Percentiles rank a stretch among this genome's conserved stretches.
phyloP scores from a whole-genome alignment of 2,329 filamentous ascomycete species.

The Neofusicoccum sp. region DNA sequence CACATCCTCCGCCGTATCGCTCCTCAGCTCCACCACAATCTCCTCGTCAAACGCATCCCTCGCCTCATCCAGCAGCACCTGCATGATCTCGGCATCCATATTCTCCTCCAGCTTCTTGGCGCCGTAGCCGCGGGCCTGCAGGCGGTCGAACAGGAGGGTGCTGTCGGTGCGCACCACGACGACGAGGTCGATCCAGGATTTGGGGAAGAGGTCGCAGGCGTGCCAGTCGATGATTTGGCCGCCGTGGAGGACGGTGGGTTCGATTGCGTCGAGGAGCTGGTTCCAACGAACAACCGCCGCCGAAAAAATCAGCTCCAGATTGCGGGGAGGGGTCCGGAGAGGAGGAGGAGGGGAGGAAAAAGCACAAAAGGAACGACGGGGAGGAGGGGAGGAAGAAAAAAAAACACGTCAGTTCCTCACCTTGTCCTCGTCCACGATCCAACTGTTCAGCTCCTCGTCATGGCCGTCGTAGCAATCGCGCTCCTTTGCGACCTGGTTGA shows the following conservation, averaged over 20 bases:
- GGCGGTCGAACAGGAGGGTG: conserved; percentile 76
- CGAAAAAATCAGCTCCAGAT: too few species aligned
- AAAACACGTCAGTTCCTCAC: conserved; percentile 44
- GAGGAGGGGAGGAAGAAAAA: conserved; percentile 19
- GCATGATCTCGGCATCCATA: conserved; percentile 95
- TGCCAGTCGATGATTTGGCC: conserved; percentile 97
- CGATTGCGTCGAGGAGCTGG: conserved; percentile 82
- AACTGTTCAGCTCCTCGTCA: conserved; percentile 80
- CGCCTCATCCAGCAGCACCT: conserved; percentile 87
- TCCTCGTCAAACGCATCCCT: conserved; percentile 80
- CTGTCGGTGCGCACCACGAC: conserved; percentile 85
- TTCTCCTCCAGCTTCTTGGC: conserved; percentile 93
- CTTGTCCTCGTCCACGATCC: conserved; percentile 97
- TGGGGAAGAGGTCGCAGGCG: conserved; percentile 91
- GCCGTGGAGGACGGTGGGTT: conserved; percentile 69
- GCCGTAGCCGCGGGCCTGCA: conserved; percentile 74
- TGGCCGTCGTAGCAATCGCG: conserved; percentile 82
- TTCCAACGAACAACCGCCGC: too few species aligned
- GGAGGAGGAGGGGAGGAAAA: too few species aligned
- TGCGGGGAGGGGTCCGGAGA: too few species aligned
- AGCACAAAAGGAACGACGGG: background rate
- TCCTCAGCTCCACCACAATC: conserved; percentile 84
- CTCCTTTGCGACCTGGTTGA: conserved; percentile 92
- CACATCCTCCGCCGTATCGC: conserved; percentile 78
- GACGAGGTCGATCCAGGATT: conserved; percentile 91